phyloP scores from a whole-genome alignment of 163 green algal species.

The Chloroidium sp. region DNA sequence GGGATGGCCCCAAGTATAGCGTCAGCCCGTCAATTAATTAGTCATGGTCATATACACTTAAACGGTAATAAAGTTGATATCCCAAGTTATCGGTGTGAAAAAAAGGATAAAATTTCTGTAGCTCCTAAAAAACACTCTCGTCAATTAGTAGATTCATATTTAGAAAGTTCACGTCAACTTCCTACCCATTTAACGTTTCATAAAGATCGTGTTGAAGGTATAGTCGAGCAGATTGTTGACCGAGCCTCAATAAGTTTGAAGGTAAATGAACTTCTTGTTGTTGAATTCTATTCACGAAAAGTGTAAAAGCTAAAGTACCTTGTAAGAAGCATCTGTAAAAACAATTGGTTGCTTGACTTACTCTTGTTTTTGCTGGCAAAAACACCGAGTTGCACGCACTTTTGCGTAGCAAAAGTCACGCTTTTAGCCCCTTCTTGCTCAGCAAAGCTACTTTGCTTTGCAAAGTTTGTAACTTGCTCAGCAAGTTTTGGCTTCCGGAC shows the following conservation, averaged over 20 bases:
- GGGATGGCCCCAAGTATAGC: constrained; percentile 38
- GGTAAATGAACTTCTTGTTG: constrained; percentile 27
- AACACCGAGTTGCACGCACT: too few relatives aligned
- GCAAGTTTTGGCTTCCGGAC: too few relatives aligned
- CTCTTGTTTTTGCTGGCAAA: too few relatives aligned
- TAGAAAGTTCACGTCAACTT: constrained; percentile 5
- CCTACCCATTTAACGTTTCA: constrained; percentile 7
- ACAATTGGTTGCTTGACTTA: constrained; percentile 3
- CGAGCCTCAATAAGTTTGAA: constrained; percentile 8
- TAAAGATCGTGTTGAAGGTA: constrained; percentile 11
- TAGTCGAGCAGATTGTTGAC: background rate
- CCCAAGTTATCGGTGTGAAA: constrained; percentile 17
- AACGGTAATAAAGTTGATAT: constrained; percentile 20
- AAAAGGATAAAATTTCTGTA: constrained; percentile 10
- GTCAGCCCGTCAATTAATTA: constrained; percentile 44
- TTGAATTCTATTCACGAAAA: constrained; percentile 28
- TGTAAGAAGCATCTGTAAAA: constrained; percentile 11
- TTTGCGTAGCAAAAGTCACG: too few relatives aligned
- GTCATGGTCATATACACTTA: constrained; percentile 37
- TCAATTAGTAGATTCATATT: constrained; percentile 2
- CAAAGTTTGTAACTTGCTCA: too few relatives aligned
- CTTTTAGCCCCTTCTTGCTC: too few relatives aligned
- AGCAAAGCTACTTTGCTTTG: too few relatives aligned
- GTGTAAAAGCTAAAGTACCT: constrained; percentile 17
- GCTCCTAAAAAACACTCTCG: constrained; percentile 7